Evolutionary conservation across 2,329 filamentous ascomycete genomes (phyloP), one percentile per base, ranked within the genome.

Genomic region (Parastagonospora avenae): DNA sequence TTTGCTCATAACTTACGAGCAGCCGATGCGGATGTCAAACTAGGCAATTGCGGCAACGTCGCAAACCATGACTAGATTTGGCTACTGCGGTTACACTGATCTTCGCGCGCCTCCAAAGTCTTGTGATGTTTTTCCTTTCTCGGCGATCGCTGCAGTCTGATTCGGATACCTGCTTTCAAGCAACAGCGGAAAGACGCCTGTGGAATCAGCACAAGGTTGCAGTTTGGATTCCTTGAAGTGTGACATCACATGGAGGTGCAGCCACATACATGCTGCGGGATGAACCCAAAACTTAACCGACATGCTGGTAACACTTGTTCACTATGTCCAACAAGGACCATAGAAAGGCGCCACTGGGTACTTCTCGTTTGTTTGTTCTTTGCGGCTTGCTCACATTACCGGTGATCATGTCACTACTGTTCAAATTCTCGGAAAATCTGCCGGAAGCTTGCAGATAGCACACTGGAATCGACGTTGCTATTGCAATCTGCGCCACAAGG

Each of bases 221-320:
- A 42, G 37, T 16, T 40, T 35, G 39, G 35, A 27, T 38, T 11
- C 2, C 10, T 52, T 35, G 28, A 50, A 8, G n/a, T 42, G 40
- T 53, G 60, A 57, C 47, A 59, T 59, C 55, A 52, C 57, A 54
- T 63, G 61, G 47, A 54, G 35, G 37, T 32, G 31, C 49, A 53
- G 52, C 33, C 42, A 37, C 6, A 15, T 14, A 37, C 52, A 57
- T 54, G 32, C 38, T 9, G 32, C 24, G 15, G 38, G 41, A 36
- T 24, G 15, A 41, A 43, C 27, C 31, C 41, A 52, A 50, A 48
- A 38, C 41, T 30, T 38, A 24, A 36, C 16, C 12, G 12, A 39
- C 8, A 37, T 27, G 24, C 43, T 27, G 11, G 40, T 39, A 32
- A 48, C 30, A 51, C 55, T 50, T 39, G 44, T 28, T 30, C 37